Evolutionary conservation across 345 rosid genomes (phyloP), one percentile per base, ranked within the genome.

Genomic region (Bruguiera parviflora): DNA sequence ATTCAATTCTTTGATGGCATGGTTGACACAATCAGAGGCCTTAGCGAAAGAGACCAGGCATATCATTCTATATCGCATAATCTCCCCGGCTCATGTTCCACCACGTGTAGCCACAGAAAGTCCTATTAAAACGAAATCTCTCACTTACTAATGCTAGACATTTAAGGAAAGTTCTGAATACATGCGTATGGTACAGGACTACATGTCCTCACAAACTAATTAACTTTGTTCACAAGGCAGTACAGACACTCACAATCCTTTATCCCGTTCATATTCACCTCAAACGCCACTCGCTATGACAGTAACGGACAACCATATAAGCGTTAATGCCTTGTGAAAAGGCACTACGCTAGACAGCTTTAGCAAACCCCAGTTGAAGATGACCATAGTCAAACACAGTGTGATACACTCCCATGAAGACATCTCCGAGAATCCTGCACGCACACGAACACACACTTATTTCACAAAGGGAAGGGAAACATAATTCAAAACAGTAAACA

Each of bases 331-430:
- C 37, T 6, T 21, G 10, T 10, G 27, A 20, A 18, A 53, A 43
- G 10, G 51, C 20, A 27, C 31, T 10, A 1, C 6, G 6, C 60
- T 81, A 88, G 24, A 80, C 87, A 68, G 89, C 88, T 77, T 80
- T 79, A 5, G 92, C 96, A 68, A 90, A 88, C 49, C 92, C 95
- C 6, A 88, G 60, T 72, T 75, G 76, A 2, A 87, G 91, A 67
- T 86, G 74, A 3, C 89, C 85, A 5, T 28, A 89, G 82, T 88
- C 96, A 60, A 92, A 90, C 5, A 92, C 81, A 0, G 88, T 92
- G 71, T 90, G 96, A 59, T 92, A 92, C 8, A 67, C 98, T 62
- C 92, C 90, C 95, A 90, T 88, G 75, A 92, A 92, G 27, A 88
- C 72, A 62, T 92, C 95, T 22, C 96, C 96, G 39, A 89, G 84